Base-by-base conservation (phyloP, 768 basidiomycete species). In the Russula sp. region DNA sequence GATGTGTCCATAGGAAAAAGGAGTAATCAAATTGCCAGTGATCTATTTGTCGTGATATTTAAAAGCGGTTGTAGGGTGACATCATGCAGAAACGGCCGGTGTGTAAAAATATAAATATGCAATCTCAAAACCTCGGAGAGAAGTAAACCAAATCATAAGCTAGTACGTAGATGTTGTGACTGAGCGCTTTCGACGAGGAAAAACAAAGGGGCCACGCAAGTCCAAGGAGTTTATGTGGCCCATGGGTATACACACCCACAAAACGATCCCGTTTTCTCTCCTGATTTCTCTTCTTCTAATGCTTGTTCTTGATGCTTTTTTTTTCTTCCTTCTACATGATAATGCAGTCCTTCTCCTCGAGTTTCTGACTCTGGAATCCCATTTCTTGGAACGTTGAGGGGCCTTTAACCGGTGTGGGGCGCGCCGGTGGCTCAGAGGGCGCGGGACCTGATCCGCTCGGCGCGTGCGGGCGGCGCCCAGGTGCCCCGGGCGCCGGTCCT, bases 331-430 rank as follows among this genome's bases (percentile, higher is more conserved):
- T 53, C 55, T 49, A 97, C 93, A 97, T 95, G 66, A 97, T 81
- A 39, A 90, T 75, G 77, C 94, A 96, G 0, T 91, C 87, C 74
- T 93, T 86, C 6, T 90, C 83, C 70, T 93, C 85, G 49, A 84
- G 82, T 70, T 88, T 90, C 32, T 80, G 83, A 13, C 87, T 86
- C 37, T 86, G 82, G 70, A 94, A 88, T 0, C 94, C 94, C 94
- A 97, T 94, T 78, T 96, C 94, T 22, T 87, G 89, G 75, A 97
- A 95, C 49, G 93, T 94, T 70, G 86, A 79, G 1, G 89, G 83
- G 1, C 85, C 80, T 56, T 75, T 75, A 55, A 61, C 62, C 18
- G 69, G 66, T 4, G 68, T 66, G n/a, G 66, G 67, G 14, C 57
- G 58, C 8, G 57, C 65, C 22, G 65, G 57, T 4, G 62, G 56